phyloP scores from a whole-genome alignment of 306 rosid genomes.

The Oxytropis ochrocephala region DNA sequence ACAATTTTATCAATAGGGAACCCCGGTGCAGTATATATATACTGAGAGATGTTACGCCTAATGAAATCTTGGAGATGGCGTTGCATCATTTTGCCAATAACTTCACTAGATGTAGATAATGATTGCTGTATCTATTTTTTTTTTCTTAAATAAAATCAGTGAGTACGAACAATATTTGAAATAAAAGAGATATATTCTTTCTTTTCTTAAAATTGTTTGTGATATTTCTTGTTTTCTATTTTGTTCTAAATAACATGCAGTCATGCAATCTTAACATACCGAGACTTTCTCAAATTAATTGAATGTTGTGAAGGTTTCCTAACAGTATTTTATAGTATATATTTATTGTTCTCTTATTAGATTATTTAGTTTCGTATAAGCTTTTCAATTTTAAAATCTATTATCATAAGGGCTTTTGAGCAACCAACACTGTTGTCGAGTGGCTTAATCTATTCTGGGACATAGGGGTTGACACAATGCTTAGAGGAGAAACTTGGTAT shows the following conservation, averaged over 20 bases:
- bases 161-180: not conserved
- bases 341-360: too few species aligned
- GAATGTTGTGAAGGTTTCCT: too few species aligned
- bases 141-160: not conserved
- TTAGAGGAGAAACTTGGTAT: too few species aligned
- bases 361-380: too few species aligned
- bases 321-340: too few species aligned
- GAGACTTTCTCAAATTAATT: too few species aligned
- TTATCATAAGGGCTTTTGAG: too few species aligned
- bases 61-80: constrained; percentile 17
- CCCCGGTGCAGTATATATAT: constrained; percentile 43
- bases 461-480: too few species aligned
- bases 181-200: not conserved
- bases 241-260: not conserved
- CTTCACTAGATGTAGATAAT: not conserved
- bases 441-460: too few species aligned
- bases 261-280: too few species aligned
- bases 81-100: constrained; percentile 21
- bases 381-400: too few species aligned
- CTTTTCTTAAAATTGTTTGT: not conserved
- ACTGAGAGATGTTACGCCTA: constrained; percentile 30
- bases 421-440: too few species aligned
- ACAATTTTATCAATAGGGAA: constrained; percentile 29
- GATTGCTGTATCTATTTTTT: not conserved
- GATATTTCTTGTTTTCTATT: not conserved